Percentiles rank a stretch among this genome's conserved stretches.
Evolutionary conservation across 441 rosid genomes (phyloP).

Genomic region (Brassica hybrid): DNA sequence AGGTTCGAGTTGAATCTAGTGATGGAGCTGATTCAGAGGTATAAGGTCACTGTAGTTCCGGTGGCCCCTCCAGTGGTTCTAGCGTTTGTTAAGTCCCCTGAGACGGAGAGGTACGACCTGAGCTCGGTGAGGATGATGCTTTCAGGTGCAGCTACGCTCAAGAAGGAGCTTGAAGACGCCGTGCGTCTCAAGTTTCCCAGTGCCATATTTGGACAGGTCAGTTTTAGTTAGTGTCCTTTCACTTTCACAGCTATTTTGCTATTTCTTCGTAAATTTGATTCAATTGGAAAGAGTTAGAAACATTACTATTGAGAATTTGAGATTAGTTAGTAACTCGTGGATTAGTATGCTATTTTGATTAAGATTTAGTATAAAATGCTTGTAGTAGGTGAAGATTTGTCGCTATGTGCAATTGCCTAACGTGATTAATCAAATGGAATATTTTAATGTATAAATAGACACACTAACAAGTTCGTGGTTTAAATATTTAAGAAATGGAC

Average conservation of each 20-base stretch:
- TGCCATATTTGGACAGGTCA: no score
- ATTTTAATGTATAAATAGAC: background rate
- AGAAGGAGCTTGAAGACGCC: no score
- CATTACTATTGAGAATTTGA: background rate
- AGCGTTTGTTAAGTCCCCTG: no score
- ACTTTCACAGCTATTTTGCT: background rate
- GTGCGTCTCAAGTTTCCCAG: no score
- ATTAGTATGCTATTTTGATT: background rate
- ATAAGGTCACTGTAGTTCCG: no score
- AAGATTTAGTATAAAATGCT: background rate
- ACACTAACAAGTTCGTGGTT: slow-evolving; percentile 8
- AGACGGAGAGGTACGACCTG: no score
- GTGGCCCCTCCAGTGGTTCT: no score
- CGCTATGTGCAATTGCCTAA: background rate
- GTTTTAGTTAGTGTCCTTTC: no score
- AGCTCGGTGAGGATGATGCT: no score
- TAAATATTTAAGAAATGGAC: background rate
- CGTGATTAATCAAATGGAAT: slow-evolving; percentile 4
- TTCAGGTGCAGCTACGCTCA: no score
- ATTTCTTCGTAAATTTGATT: background rate
- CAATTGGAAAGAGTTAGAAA: background rate
- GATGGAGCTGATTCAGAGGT: slow-evolving; percentile 49
- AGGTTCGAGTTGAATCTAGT: slow-evolving; percentile 50
- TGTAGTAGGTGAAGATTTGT: slow-evolving; percentile 30
- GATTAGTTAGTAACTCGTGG: background rate